Percentiles rank a stretch among this genome's conserved stretches.
These are phyloP conservation scores for Flaveria bidentis DNA, from an alignment of 129 eudicot species.

Conservation along the genomic window DNA sequence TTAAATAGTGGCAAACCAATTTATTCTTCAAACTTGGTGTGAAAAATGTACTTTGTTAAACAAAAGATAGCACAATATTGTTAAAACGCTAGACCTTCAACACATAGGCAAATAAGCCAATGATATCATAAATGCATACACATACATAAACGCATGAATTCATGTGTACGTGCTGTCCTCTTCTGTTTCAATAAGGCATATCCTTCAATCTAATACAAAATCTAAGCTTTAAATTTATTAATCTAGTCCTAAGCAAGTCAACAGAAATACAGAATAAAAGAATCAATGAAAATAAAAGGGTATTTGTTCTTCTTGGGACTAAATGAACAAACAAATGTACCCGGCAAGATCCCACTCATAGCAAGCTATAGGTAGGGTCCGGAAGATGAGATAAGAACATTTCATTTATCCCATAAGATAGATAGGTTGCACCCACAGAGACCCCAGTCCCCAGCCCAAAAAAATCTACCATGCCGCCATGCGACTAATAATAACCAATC, in stretches of 20 bases:
- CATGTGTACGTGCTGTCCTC: slow-evolving; percentile 10
- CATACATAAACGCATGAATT: background rate
- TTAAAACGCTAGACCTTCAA: background rate
- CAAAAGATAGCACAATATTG: background rate
- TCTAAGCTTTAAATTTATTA: background rate
- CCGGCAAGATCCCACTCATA: too few relatives aligned
- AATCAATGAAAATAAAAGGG: background rate
- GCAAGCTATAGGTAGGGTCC: too few relatives aligned
- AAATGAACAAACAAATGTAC: background rate
- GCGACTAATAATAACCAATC: background rate
- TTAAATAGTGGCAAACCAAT: slow-evolving; percentile 5
- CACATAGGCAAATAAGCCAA: background rate
- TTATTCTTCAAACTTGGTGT: slow-evolving; percentile 1
- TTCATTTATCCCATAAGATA: too few relatives aligned
- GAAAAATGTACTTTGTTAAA: slow-evolving; percentile 5
- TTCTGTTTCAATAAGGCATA: slow-evolving; percentile 5
- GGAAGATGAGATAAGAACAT: too few relatives aligned
- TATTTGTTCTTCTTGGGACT: background rate
- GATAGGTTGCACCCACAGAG: too few relatives aligned
- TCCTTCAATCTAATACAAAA: slow-evolving; percentile 7
- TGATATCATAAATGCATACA: background rate
- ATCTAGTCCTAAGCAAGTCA: background rate
- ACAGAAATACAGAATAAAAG: background rate
- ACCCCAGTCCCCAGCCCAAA: too few relatives aligned
- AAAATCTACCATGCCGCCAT: too few relatives aligned